Conservation (phyloP, 805 yeast species). For the Candida pseudoglaebosa region DNA sequence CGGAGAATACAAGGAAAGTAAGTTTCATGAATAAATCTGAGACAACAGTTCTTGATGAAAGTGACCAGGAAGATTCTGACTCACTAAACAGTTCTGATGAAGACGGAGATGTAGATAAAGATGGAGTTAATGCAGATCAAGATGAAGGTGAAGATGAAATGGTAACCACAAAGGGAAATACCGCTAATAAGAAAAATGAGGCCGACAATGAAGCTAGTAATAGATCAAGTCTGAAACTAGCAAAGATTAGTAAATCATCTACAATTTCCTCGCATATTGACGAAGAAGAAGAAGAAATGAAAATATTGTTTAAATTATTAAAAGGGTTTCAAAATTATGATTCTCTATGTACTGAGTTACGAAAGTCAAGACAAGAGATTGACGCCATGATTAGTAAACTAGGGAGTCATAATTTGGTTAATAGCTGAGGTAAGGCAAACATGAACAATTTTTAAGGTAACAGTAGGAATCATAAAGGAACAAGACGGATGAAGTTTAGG, state of each 20-base stretch:
- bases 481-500: too few relatives aligned
- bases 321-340: slow-evolving; percentile 56
- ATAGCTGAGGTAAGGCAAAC: slow-evolving; percentile 17
- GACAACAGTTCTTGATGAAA: neutral
- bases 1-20: neutral
- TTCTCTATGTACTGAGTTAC: slow-evolving; percentile 66
- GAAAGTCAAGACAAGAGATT: slow-evolving; percentile 51
- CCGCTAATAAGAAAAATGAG: too few relatives aligned
- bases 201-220: neutral
- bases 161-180: too few relatives aligned
- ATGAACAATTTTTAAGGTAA: too few relatives aligned
- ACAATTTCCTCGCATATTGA: neutral
- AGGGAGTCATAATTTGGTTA: slow-evolving; percentile 34
- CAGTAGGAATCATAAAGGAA: too few relatives aligned
- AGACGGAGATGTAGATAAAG: slow-evolving; percentile 13
- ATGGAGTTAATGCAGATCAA: neutral
- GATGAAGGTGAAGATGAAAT: neutral
- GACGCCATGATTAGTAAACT: slow-evolving; percentile 41
- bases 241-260: neutral
- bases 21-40: neutral
- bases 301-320: slow-evolving; percentile 40
- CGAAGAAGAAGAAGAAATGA: slow-evolving; percentile 24
- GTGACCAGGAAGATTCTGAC: neutral
- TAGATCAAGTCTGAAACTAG: neutral
- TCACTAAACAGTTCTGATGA: slow-evolving; percentile 1